These are phyloP conservation scores for Graphiopsis chlorocephala DNA, from an alignment of 2,329 filamentous ascomycete species.

Conservation along the genomic window DNA sequence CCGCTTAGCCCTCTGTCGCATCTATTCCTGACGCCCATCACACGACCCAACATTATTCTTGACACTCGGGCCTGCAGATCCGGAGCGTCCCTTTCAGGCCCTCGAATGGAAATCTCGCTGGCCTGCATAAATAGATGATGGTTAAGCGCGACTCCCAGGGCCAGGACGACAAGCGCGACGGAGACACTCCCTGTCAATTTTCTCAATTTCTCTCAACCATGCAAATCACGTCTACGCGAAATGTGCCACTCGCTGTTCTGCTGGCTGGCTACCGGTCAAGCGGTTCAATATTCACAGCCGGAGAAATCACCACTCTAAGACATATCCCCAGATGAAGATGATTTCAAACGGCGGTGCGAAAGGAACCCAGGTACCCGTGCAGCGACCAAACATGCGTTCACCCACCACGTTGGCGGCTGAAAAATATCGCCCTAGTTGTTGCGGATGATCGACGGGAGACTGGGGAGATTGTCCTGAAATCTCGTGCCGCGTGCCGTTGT, in stretches of 20 bases:
- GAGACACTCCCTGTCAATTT: background rate
- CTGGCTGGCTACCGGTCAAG: background rate
- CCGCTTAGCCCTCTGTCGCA: background rate
- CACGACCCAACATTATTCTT: background rate
- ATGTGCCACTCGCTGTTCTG: background rate
- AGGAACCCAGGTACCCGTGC: background rate
- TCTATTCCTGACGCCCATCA: conserved; percentile 9
- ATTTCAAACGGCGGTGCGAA: background rate
- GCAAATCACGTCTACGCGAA: background rate
- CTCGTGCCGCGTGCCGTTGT: conserved; percentile 11
- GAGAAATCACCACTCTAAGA: conserved; percentile 8
- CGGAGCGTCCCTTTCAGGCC: background rate
- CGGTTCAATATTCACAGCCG: background rate
- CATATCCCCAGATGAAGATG: background rate
- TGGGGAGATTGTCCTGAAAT: conserved; percentile 15
- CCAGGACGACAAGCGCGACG: background rate
- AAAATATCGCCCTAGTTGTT: background rate
- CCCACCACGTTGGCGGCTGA: background rate
- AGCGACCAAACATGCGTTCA: conserved; percentile 9
- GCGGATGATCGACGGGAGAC: conserved; percentile 10
- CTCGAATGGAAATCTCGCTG: background rate
- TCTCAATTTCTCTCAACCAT: background rate
- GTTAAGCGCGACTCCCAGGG: background rate
- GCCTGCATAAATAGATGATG: background rate
- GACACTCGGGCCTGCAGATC: background rate